Conservation (phyloP, 73 alveolate species). For the Paramecium sexaurelia region DNA sequence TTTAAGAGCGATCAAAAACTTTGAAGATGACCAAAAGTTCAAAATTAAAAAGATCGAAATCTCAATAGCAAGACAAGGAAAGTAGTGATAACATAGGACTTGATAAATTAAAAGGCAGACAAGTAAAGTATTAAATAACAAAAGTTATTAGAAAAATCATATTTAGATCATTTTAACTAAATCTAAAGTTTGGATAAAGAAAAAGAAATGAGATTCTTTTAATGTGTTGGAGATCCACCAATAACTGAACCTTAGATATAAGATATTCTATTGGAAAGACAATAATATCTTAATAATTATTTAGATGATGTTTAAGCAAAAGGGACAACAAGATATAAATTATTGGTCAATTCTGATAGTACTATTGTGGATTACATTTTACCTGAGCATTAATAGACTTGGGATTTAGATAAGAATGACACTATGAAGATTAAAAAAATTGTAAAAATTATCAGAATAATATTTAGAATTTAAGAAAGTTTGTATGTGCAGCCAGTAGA, state of each 20-base stretch:
- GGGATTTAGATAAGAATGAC: constrained; percentile 70
- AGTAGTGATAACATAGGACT: not conserved
- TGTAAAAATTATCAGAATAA: not conserved
- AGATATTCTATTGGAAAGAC: constrained; percentile 38
- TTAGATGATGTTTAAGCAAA: constrained; percentile 14
- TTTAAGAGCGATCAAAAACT: constrained; percentile 42
- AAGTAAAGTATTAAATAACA: not conserved
- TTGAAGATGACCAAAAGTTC: not conserved
- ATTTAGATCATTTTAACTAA: constrained; percentile 58
- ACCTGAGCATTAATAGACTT: not conserved
- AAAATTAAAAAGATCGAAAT: constrained; percentile 48
- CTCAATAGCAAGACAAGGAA: not conserved
- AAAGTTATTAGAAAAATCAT: constrained; percentile 50
- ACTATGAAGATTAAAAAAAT: constrained; percentile 51
- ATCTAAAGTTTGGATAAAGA: constrained; percentile 59
- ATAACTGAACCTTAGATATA: constrained; percentile 16
- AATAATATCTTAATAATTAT: not conserved
- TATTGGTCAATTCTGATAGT: constrained; percentile 44
- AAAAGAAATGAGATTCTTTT: constrained; percentile 67
- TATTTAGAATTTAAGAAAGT: constrained; percentile 55
- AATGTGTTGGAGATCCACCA: constrained; percentile 64
- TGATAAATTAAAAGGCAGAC: not conserved
- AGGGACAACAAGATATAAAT: constrained; percentile 54
- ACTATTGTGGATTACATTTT: constrained; percentile 45
- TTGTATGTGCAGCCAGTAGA: constrained; percentile 63